These are phyloP conservation scores for Avena sativa DNA, from an alignment of 176 grass and related monocot genomes.

Conservation along the genomic window DNA sequence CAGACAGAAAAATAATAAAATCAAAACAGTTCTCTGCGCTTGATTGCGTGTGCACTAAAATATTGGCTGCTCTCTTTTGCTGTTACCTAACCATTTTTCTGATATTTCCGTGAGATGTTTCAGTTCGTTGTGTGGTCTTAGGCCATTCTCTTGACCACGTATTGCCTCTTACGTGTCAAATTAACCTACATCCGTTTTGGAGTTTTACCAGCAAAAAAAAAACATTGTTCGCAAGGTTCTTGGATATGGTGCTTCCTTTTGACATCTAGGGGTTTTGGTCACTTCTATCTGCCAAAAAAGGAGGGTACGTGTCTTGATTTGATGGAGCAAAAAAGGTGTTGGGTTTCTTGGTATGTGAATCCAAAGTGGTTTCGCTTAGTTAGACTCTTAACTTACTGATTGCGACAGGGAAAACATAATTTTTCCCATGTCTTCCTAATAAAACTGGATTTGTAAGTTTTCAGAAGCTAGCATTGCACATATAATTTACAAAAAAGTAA, in stretches of 20 bases:
- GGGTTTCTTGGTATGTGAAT: slow-evolving; percentile 27
- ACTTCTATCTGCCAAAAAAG: slow-evolving; percentile 8
- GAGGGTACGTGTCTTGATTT: slow-evolving; percentile 39
- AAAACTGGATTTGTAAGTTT: background rate
- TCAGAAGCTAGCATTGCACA: background rate
- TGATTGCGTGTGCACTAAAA: background rate
- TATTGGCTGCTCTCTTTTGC: slow-evolving; percentile 4
- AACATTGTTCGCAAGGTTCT: background rate
- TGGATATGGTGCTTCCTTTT: slow-evolving; percentile 41
- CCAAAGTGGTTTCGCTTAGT: slow-evolving; percentile 5
- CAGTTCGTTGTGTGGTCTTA: background rate
- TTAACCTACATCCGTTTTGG: slow-evolving; percentile 26
- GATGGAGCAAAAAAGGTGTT: slow-evolving; percentile 27
- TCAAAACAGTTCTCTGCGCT: background rate
- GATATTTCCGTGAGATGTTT: background rate
- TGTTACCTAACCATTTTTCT: slow-evolving; percentile 25
- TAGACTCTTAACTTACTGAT: background rate
- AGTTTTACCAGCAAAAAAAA: background rate
- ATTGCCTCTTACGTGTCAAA: background rate
- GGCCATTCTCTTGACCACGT: background rate
- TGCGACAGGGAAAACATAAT: background rate
- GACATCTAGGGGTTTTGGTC: slow-evolving; percentile 17
- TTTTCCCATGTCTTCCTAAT: background rate
- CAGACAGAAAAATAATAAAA: too few species aligned
- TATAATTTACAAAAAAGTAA: too few species aligned